phyloP scores from a whole-genome alignment of 2,329 filamentous ascomycete species.

The Colletotrichum sidae region DNA sequence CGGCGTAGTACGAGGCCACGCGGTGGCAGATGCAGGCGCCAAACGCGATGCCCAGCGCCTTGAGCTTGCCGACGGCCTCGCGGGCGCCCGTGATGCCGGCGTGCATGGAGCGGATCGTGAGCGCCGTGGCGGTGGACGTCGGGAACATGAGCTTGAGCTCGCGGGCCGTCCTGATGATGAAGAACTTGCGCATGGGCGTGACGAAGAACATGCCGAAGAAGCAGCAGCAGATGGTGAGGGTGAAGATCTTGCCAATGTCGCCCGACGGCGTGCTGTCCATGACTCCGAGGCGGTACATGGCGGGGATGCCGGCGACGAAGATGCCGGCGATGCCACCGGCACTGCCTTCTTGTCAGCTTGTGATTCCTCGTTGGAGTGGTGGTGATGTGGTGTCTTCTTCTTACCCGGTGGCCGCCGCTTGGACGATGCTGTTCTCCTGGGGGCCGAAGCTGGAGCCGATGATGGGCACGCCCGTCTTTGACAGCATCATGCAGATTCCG shows the following conservation, averaged over 20 bases:
- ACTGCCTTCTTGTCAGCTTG: slow-evolving; percentile 38
- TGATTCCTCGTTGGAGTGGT: no score
- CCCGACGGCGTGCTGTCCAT: slow-evolving; percentile 60
- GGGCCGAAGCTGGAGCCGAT: slow-evolving; percentile 68
- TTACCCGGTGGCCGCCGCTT: slow-evolving; percentile 65
- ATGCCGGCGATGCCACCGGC: slow-evolving; percentile 68
- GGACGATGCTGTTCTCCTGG: slow-evolving; percentile 72
- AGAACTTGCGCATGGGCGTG: slow-evolving; percentile 74
- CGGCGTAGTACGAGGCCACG: slow-evolving; percentile 68
- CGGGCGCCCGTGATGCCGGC: slow-evolving; percentile 61
- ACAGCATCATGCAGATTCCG: slow-evolving; percentile 66
- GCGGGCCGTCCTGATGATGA: slow-evolving; percentile 73
- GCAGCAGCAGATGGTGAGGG: slow-evolving; percentile 70
- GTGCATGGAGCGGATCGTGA: slow-evolving; percentile 74
- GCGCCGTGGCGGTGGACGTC: slow-evolving; percentile 68
- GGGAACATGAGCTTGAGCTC: slow-evolving; percentile 71
- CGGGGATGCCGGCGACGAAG: slow-evolving; percentile 70
- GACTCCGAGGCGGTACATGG: slow-evolving; percentile 67
- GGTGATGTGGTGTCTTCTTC: no score
- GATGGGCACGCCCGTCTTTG: slow-evolving; percentile 60
- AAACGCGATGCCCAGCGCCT: slow-evolving; percentile 65
- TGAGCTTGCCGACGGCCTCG: slow-evolving; percentile 68
- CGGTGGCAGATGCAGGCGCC: slow-evolving; percentile 61
- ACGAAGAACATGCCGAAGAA: slow-evolving; percentile 75
- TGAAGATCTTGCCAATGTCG: slow-evolving; percentile 69